Conservation (phyloP, 2,329 filamentous ascomycete species). For the Sarocladiaceae sp. region DNA sequence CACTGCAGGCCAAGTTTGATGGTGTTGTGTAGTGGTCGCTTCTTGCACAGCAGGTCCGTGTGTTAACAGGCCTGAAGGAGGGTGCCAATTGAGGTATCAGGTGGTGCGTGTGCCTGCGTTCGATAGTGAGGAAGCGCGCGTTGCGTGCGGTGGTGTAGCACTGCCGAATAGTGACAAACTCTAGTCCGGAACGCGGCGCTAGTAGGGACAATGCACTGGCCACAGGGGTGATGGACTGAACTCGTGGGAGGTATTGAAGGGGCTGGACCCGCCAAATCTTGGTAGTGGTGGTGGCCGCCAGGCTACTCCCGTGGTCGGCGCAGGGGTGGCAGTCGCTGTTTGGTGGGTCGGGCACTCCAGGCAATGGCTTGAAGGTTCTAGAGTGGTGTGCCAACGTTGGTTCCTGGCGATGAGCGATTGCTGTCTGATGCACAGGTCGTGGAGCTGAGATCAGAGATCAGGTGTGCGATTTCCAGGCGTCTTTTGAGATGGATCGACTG, state of each 20-base stretch:
- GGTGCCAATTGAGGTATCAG: not conserved
- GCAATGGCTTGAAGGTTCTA: too few relatives aligned
- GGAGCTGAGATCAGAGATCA: not conserved
- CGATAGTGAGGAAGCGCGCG: too few relatives aligned
- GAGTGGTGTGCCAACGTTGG: not conserved
- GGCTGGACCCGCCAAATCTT: not conserved
- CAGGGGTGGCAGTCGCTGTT: too few relatives aligned
- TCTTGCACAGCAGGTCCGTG: not conserved
- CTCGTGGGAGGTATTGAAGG: not conserved
- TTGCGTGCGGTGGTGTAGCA: too few relatives aligned
- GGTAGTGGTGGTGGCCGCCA: constrained; percentile 6
- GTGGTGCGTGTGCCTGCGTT: not conserved
- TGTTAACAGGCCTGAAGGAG: not conserved
- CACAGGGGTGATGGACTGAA: not conserved
- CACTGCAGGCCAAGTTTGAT: constrained; percentile 9
- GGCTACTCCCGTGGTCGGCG: too few relatives aligned
- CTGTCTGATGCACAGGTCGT: not conserved
- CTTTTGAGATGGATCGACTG: not conserved
- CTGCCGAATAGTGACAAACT: too few relatives aligned
- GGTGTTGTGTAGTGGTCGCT: not conserved
- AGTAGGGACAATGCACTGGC: constrained; percentile 5
- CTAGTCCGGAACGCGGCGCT: not conserved
- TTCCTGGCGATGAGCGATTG: constrained; percentile 1
- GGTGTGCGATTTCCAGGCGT: not conserved
- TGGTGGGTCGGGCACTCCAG: not conserved